Conservation (phyloP, 1,284 basidiomycete species). For the Grifola frondosa region DNA sequence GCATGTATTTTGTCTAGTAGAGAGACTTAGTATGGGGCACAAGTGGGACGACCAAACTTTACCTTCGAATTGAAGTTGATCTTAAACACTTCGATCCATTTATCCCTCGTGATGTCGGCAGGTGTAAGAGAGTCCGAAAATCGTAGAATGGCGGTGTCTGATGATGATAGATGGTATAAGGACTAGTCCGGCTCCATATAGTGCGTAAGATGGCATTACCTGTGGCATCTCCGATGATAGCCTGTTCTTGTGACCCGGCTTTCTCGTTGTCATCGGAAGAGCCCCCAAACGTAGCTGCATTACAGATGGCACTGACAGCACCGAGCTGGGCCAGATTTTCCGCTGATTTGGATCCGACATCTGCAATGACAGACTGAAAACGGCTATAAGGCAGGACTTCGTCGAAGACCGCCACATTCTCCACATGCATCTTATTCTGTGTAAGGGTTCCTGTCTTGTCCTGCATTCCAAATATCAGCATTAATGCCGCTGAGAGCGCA, state of each 20-base stretch:
- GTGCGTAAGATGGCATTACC: slow-evolving; percentile 30
- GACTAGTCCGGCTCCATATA: too few relatives aligned
- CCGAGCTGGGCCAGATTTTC: slow-evolving; percentile 31
- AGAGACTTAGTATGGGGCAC: background rate
- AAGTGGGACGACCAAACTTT: background rate
- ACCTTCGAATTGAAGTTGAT: slow-evolving; percentile 55
- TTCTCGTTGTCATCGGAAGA: slow-evolving; percentile 33
- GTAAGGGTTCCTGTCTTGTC: slow-evolving; percentile 53
- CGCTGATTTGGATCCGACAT: slow-evolving; percentile 1
- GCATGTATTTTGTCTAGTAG: slow-evolving; percentile 54
- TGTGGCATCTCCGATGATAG: slow-evolving; percentile 62
- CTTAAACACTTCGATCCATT: slow-evolving; percentile 36
- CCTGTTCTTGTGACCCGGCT: slow-evolving; percentile 36
- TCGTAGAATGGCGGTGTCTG: slow-evolving; percentile 56
- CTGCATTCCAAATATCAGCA: slow-evolving; percentile 9
- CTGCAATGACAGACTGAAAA: slow-evolving; percentile 6
- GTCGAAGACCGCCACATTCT: slow-evolving; percentile 38
- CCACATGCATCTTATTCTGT: slow-evolving; percentile 47
- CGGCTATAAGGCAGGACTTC: slow-evolving; percentile 34
- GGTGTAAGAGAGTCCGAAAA: slow-evolving; percentile 45
- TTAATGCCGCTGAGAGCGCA: background rate
- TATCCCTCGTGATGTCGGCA: slow-evolving; percentile 26
- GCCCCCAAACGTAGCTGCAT: slow-evolving; percentile 56
- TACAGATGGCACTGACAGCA: slow-evolving; percentile 56
- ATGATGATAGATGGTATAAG: background rate